These are phyloP conservation scores for Cylindrodendrum hubeiense DNA, from an alignment of 2,329 filamentous ascomycete species.

Conservation along the genomic window DNA sequence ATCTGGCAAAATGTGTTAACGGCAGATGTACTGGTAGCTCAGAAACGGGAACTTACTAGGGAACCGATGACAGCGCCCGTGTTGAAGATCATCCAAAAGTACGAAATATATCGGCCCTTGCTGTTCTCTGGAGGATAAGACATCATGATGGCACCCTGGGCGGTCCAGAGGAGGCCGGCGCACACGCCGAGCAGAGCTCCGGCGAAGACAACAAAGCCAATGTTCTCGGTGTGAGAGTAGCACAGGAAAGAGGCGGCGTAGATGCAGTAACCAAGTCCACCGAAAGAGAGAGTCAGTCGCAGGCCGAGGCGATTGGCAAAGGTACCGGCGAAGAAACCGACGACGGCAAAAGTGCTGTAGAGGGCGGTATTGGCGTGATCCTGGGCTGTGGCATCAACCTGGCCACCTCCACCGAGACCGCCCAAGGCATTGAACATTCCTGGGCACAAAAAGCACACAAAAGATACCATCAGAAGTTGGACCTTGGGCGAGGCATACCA, in stretches of 20 bases:
- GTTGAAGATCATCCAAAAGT: constrained; percentile 98
- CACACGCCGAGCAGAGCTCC: constrained; percentile 83
- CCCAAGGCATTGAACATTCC: constrained; percentile 79
- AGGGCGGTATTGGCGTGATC: constrained; percentile 78
- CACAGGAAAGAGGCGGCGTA: constrained; percentile 78
- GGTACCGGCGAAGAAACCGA: constrained; percentile 80
- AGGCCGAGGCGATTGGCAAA: constrained; percentile 83
- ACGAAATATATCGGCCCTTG: constrained; percentile 90
- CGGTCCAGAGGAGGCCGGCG: constrained; percentile 85
- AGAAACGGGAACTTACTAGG: constrained; percentile 55
- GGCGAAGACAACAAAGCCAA: constrained; percentile 81
- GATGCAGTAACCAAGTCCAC: constrained; percentile 82
- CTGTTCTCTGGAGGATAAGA: constrained; percentile 84
- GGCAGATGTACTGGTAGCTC: not conserved
- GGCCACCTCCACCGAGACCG: constrained; percentile 73
- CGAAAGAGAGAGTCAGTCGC: constrained; percentile 75
- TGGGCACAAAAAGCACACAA: constrained; percentile 72
- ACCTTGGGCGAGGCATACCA: constrained; percentile 82
- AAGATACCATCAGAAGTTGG: constrained; percentile 76
- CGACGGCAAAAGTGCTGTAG: constrained; percentile 77
- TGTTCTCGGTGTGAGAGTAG: constrained; percentile 76
- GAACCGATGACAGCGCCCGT: constrained; percentile 89
- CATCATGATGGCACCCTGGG: constrained; percentile 90
- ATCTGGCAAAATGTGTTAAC: constrained; percentile 55
- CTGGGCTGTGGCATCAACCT: constrained; percentile 62